Percentiles rank a stretch among this genome's conserved stretches.
phyloP scores from a whole-genome alignment of 1,284 basidiomycete species.

The Inonotus hispidus region DNA sequence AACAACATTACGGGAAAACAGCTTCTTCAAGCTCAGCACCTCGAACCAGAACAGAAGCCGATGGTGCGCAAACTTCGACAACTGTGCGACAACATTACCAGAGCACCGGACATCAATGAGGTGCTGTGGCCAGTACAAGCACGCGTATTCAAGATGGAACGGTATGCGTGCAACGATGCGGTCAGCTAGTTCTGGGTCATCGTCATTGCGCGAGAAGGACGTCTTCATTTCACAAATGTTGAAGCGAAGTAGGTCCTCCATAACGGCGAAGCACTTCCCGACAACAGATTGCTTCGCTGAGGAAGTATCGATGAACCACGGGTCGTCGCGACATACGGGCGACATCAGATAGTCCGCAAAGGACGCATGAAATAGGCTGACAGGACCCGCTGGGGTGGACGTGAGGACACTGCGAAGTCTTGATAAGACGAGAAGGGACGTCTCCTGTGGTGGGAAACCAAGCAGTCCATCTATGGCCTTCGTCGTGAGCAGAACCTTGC shows the following conservation, averaged over 20 bases:
- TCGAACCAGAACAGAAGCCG: slow-evolving; percentile 13
- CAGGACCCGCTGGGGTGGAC: neutral
- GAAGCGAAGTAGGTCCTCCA: slow-evolving; percentile 2
- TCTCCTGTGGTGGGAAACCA: neutral
- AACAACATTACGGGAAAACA: neutral
- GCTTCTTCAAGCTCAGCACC: slow-evolving; percentile 22
- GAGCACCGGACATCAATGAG: neutral
- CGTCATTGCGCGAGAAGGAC: neutral
- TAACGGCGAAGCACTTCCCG: neutral
- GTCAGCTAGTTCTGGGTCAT: neutral
- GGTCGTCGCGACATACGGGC: neutral
- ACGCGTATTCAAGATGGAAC: neutral
- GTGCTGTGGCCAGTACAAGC: slow-evolving; percentile 5
- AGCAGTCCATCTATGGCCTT: slow-evolving; percentile 1
- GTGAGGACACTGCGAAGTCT: neutral
- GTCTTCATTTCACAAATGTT: slow-evolving; percentile 8
- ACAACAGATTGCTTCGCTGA: neutral
- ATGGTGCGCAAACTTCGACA: slow-evolving; percentile 19
- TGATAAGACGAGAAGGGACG: neutral
- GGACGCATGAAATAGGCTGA: slow-evolving; percentile 4
- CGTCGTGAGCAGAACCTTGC: neutral
- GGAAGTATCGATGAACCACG: neutral
- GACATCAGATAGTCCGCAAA: slow-evolving; percentile 5
- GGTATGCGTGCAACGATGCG: neutral
- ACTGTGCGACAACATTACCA: neutral